Evolutionary conservation across 768 basidiomycete species (phyloP).

Genomic region (Austroboletus eburneus): DNA sequence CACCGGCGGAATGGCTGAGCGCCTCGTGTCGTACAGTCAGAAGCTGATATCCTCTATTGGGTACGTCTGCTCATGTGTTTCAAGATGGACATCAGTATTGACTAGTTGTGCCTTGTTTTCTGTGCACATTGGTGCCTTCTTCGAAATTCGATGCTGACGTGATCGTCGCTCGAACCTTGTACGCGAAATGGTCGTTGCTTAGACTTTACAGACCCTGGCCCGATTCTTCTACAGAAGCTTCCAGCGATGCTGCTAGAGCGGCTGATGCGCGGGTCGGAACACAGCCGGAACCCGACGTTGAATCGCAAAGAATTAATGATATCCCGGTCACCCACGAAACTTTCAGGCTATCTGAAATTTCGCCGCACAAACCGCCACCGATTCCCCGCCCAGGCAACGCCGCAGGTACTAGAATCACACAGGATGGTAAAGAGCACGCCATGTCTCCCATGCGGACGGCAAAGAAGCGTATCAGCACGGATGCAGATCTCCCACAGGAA

Average conservation of each 20-base stretch:
- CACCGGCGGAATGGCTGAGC: slow-evolving; percentile 40
- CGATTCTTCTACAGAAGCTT: slow-evolving; percentile 10
- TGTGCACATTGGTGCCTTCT: slow-evolving; percentile 16
- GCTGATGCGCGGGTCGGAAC: slow-evolving; percentile 4
- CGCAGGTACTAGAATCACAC: slow-evolving; percentile 12
- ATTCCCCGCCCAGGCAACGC: slow-evolving; percentile 3
- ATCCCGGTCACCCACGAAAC: slow-evolving; percentile 9
- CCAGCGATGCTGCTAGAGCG: slow-evolving; percentile 9
- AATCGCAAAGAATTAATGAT: not conserved
- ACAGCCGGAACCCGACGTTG: slow-evolving; percentile 1
- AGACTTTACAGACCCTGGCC: slow-evolving; percentile 28
- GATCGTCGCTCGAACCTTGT: slow-evolving; percentile 23
- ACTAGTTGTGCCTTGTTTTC: slow-evolving; percentile 26
- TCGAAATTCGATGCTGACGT: slow-evolving; percentile 20
- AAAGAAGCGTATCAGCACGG: slow-evolving; percentile 45
- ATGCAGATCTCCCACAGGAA: slow-evolving; percentile 19
- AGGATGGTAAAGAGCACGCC: slow-evolving; percentile 18
- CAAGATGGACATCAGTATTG: slow-evolving; percentile 18
- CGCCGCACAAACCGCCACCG: slow-evolving; percentile 34
- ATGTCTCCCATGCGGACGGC: slow-evolving; percentile 40
- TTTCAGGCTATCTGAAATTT: slow-evolving; percentile 50
- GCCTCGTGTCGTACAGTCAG: slow-evolving; percentile 49
- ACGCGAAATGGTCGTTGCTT: slow-evolving; percentile 9
- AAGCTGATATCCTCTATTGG: slow-evolving; percentile 40
- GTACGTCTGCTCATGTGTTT: slow-evolving; percentile 36